phyloP scores from a whole-genome alignment of 331 rosid genomes.

The Acacia pycnantha region DNA sequence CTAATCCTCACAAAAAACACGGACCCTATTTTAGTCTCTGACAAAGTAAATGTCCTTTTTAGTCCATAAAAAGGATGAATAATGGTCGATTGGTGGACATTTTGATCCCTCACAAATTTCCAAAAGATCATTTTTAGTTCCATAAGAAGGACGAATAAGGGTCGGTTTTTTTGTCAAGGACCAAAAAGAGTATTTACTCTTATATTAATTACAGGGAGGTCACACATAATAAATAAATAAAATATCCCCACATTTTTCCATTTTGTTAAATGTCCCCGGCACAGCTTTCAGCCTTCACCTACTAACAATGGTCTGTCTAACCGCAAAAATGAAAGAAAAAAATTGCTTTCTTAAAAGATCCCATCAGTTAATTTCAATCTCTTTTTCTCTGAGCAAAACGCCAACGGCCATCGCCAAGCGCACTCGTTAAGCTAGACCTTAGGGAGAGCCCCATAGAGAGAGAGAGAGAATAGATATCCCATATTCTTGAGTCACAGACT shows the following conservation, averaged over 20 bases:
- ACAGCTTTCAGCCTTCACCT: neutral
- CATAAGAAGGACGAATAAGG: no score
- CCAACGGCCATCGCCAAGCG: conserved; percentile 22
- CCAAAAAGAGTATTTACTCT: no score
- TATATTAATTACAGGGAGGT: no score
- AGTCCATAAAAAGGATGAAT: no score
- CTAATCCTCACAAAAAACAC: no score
- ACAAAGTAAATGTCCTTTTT: no score
- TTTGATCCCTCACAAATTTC: no score
- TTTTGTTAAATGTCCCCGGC: neutral
- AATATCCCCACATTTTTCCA: neutral
- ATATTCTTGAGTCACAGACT: conserved; percentile 19
- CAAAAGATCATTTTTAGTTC: no score
- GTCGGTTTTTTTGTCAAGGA: no score
- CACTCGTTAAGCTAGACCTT: neutral
- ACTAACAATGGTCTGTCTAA: neutral
- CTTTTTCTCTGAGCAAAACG: conserved; percentile 24
- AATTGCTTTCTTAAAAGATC: neutral
- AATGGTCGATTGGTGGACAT: no score
- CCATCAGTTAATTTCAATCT: neutral
- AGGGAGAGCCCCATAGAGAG: neutral
- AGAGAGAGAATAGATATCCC: neutral
- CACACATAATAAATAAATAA: neutral
- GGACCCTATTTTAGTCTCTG: no score
- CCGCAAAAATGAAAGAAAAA: neutral